Base-by-base conservation (phyloP, 2,329 filamentous ascomycete species). In the Alternaria alternata region DNA sequence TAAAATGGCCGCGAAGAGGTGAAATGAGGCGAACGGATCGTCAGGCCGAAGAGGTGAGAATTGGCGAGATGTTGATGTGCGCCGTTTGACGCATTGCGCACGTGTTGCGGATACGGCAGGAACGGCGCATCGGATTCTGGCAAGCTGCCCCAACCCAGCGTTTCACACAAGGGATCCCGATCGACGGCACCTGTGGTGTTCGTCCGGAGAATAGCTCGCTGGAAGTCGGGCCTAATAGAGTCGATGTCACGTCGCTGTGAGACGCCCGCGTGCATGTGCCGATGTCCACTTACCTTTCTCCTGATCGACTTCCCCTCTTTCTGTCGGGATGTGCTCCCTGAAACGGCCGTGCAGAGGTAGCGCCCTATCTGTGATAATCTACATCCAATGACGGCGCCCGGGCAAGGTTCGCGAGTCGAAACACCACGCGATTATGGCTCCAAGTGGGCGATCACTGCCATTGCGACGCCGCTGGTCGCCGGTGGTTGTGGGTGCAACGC, bases 261-360 rank as follows among this genome's bases (percentile, higher is more conserved):
- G 38, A 54, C 41, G 26, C 26, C 32, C 44, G 28, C 38, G 28
- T 49, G 20, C 44, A 56, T 22, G 5, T 54, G 49, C 38, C 54
- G 18, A 16, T 48, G 32, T 30, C 41, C 22, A 60, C 28, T 36
- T 57, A n/a, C 30, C 30, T 32, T 52, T 47, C 58, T 58, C 43
- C 43, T 58, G 51, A 58, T 54, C 49, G 32, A 44, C 49, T 59
- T 54, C 54, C 59, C 59, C 54, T 51, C 54, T 54, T 61, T 61
- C 51, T 41, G 42, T 39, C 51, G 46, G 46, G 34, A 52, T 48
- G 43, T 44, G 38, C 18, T 42, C 48, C 51, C 47, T 55, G 54
- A 58, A 57, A 59, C 57, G 54, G 58, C 44, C 58, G 51, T 63
- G 58, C 58, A 58, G 57, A 28, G 18, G 39, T 63, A 61, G 58